phyloP scores from a whole-genome alignment of 495 filamentous ascomycete species.

The Penicillium canescens region DNA sequence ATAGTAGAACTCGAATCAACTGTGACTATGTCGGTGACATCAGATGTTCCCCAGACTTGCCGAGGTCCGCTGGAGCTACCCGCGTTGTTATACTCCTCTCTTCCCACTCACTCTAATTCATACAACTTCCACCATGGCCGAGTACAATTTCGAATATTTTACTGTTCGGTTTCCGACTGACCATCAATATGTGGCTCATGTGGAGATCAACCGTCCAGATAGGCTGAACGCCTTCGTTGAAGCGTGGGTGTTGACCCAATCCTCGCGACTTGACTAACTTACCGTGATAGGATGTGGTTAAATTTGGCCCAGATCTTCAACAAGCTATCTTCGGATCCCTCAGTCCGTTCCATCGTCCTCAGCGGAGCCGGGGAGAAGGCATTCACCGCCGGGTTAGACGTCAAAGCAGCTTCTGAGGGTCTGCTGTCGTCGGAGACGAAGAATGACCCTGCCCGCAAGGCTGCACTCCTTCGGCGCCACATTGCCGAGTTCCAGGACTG shows the following conservation, averaged over 20 bases:
- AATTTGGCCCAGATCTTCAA: conserved; percentile 74
- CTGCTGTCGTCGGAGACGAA: conserved; percentile 20
- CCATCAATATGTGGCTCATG: conserved; percentile 74
- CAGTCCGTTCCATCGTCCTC: conserved; percentile 77
- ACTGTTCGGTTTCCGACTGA: conserved; percentile 67
- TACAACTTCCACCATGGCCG: conserved; percentile 19
- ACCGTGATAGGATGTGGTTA: conserved; percentile 72
- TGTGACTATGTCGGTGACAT: not conserved
- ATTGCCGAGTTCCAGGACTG: conserved; percentile 78
- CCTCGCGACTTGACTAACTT: not conserved
- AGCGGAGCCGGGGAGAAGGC: conserved; percentile 80
- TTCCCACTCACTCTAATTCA: not conserved
- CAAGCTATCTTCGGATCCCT: conserved; percentile 68
- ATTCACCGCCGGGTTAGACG: conserved; percentile 82
- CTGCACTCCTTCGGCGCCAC: conserved; percentile 61
- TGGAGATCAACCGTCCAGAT: conserved; percentile 86
- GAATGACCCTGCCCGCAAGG: conserved; percentile 66
- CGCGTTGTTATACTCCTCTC: not conserved
- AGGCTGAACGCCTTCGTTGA: conserved; percentile 92
- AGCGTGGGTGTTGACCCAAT: conserved; percentile 40
- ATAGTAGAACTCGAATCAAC: no score
- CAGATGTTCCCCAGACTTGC: not conserved
- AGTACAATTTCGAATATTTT: conserved; percentile 67
- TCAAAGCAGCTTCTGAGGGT: conserved; percentile 59
- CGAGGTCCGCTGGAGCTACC: not conserved